Percentiles rank a stretch among this genome's conserved stretches.
Evolutionary conservation across 2,329 filamentous ascomycete species (phyloP).

Genomic region (Diaporthe citrichinensis): DNA sequence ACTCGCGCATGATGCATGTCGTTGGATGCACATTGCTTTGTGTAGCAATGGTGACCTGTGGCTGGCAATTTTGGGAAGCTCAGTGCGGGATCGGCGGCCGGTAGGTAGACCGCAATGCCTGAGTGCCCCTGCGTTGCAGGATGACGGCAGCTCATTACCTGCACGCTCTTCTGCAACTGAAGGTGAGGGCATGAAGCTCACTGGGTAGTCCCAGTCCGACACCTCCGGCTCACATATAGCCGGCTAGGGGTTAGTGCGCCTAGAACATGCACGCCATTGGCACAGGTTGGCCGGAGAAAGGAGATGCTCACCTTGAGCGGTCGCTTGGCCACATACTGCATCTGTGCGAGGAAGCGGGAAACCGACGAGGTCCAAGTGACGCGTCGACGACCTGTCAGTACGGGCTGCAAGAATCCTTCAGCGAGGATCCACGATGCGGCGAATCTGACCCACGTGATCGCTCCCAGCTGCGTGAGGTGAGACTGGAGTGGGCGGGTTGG

Average conservation of each 20-base stretch:
- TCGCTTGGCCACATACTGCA: background rate
- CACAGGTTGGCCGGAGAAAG: background rate
- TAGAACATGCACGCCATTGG: background rate
- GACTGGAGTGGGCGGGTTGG: slow-evolving; percentile 30
- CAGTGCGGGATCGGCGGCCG: slow-evolving; percentile 16
- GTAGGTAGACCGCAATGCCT: slow-evolving; percentile 10
- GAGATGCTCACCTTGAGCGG: slow-evolving; percentile 6
- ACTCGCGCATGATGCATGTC: slow-evolving; percentile 27
- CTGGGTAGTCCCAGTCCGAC: slow-evolving; percentile 6
- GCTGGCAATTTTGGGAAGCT: slow-evolving; percentile 32
- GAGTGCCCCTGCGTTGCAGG: slow-evolving; percentile 15
- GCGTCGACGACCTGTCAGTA: background rate
- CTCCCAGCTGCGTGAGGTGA: slow-evolving; percentile 27
- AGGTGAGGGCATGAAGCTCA: slow-evolving; percentile 32
- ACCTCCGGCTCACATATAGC: slow-evolving; percentile 23
- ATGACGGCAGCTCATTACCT: slow-evolving; percentile 28
- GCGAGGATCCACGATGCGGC: background rate
- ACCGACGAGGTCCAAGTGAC: background rate
- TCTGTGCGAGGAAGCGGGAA: background rate
- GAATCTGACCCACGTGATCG: slow-evolving; percentile 36
- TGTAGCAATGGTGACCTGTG: slow-evolving; percentile 18
- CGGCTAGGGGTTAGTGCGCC: background rate
- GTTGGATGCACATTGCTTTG: slow-evolving; percentile 10
- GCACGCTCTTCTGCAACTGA: slow-evolving; percentile 21
- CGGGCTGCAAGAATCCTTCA: slow-evolving; percentile 11